These are phyloP conservation scores for Saccharomyces hybrid DNA, from an alignment of 1,139 yeast genomes.

Conservation along the genomic window DNA sequence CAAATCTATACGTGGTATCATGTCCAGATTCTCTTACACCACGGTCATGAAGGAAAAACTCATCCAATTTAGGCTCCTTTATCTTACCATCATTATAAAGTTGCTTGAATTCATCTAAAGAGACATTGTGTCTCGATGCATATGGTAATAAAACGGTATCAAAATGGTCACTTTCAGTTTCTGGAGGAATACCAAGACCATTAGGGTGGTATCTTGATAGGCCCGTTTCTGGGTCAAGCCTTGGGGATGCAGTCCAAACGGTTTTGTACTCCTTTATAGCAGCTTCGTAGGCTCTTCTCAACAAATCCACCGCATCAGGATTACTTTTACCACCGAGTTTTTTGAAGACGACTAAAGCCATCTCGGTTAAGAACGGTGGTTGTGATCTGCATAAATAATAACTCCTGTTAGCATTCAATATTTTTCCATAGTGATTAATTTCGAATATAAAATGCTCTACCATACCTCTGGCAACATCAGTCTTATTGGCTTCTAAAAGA, in stretches of 20 bases:
- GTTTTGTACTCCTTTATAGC: constrained; percentile 81
- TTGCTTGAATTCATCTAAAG: constrained; percentile 62
- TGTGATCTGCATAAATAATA: constrained; percentile 90
- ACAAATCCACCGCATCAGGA: constrained; percentile 49
- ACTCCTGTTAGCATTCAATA: constrained; percentile 87
- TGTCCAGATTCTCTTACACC: constrained; percentile 98
- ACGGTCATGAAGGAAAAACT: constrained; percentile 83
- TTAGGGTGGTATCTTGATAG: constrained; percentile 86
- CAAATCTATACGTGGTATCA: constrained; percentile 86
- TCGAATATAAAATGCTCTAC: constrained; percentile 89
- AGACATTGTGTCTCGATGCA: constrained; percentile 51
- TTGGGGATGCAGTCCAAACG: constrained; percentile 73
- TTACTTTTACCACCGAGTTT: constrained; percentile 41
- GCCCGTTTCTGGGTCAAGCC: constrained; percentile 73
- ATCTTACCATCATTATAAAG: constrained; percentile 62
- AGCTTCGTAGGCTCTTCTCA: constrained; percentile 58
- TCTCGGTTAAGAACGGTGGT: constrained; percentile 93
- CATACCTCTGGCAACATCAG: constrained; percentile 80
- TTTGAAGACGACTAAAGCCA: constrained; percentile 67
- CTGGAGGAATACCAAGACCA: constrained; percentile 92
- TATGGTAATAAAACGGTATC: constrained; percentile 63
- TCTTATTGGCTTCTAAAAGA: constrained; percentile 52
- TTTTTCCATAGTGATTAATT: constrained; percentile 83
- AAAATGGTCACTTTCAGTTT: constrained; percentile 88
- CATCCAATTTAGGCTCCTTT: constrained; percentile 75